Base-by-base conservation (phyloP, 2,329 filamentous ascomycete species). In the Fusarium illudens region DNA sequence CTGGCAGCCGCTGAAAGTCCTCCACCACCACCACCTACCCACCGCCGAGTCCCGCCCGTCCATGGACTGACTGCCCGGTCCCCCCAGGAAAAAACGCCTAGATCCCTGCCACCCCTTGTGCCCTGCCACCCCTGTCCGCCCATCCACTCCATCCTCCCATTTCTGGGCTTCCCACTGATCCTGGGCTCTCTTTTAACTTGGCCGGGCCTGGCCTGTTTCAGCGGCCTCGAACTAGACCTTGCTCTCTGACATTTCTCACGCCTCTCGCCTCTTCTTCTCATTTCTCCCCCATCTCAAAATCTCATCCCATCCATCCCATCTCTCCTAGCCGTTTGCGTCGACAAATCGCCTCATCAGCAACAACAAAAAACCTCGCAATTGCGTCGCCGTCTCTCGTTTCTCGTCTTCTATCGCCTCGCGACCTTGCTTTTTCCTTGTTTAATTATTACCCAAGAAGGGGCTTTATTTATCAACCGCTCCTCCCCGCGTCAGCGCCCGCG, bases 151-250 rank as follows among this genome's bases (percentile, higher is more conserved):
- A 34, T 27, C 36, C 36, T 53, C n/a, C 48, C 51, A 55, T 55
- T 46, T 46, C 52, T 55, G 37, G 29, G 27, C 51, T 54, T 19
- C 48, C 34, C 56, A 50, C 49, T 39, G 30, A 51, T 58, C 48
- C 56, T 56, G 44, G 34, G 7, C 17, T 50, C 37, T 42, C 37
- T 42, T 44, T 67, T 62, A 67, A 64, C 46, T 60, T 57, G 48
- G 37, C 65, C 65, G 36, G 65, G 58, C 50, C 37, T 51, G 62
- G 29, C 29, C 62, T 67, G 66, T 68, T 68, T 68, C 67, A 70
- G 64, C 50, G 44, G 58, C 57, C 34, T 58, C 36, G 30, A 32
- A 57, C 44, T 55, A 17, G 22, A 29, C 39, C 53, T 17, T 51
- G 22, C 44, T 50, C 48, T 37, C 66, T 66, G 65, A 64, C 66